Evolutionary conservation across 2,329 filamentous ascomycete genomes (phyloP).

Genomic region (Trichoderma lentiforme): DNA sequence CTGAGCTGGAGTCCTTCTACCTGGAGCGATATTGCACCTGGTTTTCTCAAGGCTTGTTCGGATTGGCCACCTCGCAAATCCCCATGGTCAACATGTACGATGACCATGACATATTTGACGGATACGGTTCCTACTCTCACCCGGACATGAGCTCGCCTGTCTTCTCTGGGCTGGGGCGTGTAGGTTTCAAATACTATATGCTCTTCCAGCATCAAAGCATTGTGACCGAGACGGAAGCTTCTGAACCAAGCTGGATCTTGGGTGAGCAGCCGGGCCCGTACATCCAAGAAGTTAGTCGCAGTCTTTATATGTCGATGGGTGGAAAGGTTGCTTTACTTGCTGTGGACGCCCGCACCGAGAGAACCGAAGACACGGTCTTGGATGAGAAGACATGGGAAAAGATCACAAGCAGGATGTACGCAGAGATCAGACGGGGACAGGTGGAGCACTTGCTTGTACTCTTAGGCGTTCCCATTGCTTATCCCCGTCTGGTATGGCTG

Average conservation of each 20-base stretch:
- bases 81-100: slow-evolving; percentile 99
- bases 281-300: slow-evolving; percentile 81
- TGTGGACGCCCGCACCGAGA: slow-evolving; percentile 86
- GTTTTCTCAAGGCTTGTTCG: slow-evolving; percentile 94
- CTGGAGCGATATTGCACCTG: slow-evolving; percentile 85
- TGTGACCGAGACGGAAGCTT: slow-evolving; percentile 70
- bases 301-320: slow-evolving; percentile 80
- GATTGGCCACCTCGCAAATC: slow-evolving; percentile 89
- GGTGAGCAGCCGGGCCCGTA: slow-evolving; percentile 81
- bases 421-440: slow-evolving; percentile 76
- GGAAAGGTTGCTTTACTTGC: slow-evolving; percentile 77
- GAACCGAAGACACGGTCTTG: slow-evolving; percentile 78
- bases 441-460: slow-evolving; percentile 89
- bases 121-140: slow-evolving; percentile 89
- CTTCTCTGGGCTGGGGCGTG: slow-evolving; percentile 81
- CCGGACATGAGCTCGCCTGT: slow-evolving; percentile 88
- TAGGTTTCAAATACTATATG: slow-evolving; percentile 99
- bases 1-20: slow-evolving; percentile 85
- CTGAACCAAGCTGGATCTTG: slow-evolving; percentile 89
- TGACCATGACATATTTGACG: slow-evolving; percentile 89
- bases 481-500: slow-evolving; percentile 69
- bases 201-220: slow-evolving; percentile 96
- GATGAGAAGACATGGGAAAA: slow-evolving; percentile 78
- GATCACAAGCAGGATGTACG: slow-evolving; percentile 80
- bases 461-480: slow-evolving; percentile 78